Evolutionary conservation across 1,284 basidiomycete species (phyloP), one percentile per base, ranked within the genome.

Genomic region (Pisolithus thermaeus): DNA sequence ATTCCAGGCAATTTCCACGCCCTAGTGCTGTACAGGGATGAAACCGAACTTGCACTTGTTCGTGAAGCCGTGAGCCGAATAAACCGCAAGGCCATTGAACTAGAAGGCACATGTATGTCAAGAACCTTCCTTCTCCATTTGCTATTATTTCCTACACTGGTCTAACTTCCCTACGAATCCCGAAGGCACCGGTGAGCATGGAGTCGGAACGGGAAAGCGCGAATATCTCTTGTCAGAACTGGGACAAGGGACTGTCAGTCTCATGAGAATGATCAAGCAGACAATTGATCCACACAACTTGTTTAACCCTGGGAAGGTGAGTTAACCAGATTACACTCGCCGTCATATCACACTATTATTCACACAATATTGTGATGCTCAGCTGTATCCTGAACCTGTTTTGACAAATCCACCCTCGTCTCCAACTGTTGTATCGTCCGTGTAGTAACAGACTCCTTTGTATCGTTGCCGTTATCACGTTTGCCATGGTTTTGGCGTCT

Each of bases 211-310:
- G n/a, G 89, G 87, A 9, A 92, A 92, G 73, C 81, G 77, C 55
- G 78, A 79, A 50, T 87, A 79, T 56, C 73, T 93, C 35, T 72
- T 79, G 25, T 76, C 82, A 51, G 91, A 93, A 64, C 76, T 94
- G 0, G 90, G 90, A 0, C 71, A 73, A 39, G 88, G 86, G 1
- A 94, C 91, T 0, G 86, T 92, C 14, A 76, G 78, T 52, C 70
- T 93, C 9, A 93, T 94, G 90, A 87, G 85, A 73, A 80, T 77
- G 9, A 78, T 93, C 58, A 93, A 92, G 71, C 72, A 71, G 48
- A 74, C 81, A 0, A 70, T 92, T 18, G 90, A 92, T 63, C 90
- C 90, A 0, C 63, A 81, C 32, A 79, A 82, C 38, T 67, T 93
- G 51, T 83, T 92, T 64, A 92, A 92, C 66, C 90, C 90, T 8